Base-by-base conservation (phyloP, 352 stramenopile genomes). In the Phytophthora multivora region DNA sequence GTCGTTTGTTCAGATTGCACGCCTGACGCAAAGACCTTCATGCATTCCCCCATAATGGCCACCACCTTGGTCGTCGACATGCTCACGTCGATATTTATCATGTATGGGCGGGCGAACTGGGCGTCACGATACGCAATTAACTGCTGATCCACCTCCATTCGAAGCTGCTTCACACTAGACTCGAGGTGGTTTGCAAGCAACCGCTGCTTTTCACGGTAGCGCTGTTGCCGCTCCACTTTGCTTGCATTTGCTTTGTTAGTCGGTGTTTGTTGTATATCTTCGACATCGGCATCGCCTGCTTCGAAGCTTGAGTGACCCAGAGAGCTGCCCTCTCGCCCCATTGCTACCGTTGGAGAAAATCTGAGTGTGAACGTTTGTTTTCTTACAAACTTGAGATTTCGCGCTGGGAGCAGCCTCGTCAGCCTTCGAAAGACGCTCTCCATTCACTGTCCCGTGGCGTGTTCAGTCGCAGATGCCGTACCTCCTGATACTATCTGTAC, bases 181-280 rank as follows among this genome's bases (percentile, higher is more conserved):
- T 73, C 65, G 11, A 73, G 60, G 3, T 12, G n/a, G n/a, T 59
- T 23, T 4, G 48, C 35, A 39, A 66, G 63, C 21, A 15, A 31
- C 19, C 59, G 59, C 40, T 70, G 42, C n/a, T 57, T 70, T 21
- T 66, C 59, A 4, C 54, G 60, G 26, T 70, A 73, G 28, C 65
- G 59, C 25, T 69, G 59, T 25, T 73, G 65, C 6, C 59, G 59
- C 6, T 63, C 38, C 0, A 6, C 9, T 9, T 33, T 33, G 13
- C 9, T 13, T 8, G 21, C 15, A 25, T 12, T 47, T 51, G 55
- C 4, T 3, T 49, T 16, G 25, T 8, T 36, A 5, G 11, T 12
- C 16, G 5, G 28, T 31, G 59, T 40, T 0, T 5, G 2, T 47
- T 4, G 8, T 28, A 38, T 30, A 36, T 59, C 15, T 9, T 48